Conservation (phyloP, 116 monocot species). For the Papilionanthe hybrid region DNA sequence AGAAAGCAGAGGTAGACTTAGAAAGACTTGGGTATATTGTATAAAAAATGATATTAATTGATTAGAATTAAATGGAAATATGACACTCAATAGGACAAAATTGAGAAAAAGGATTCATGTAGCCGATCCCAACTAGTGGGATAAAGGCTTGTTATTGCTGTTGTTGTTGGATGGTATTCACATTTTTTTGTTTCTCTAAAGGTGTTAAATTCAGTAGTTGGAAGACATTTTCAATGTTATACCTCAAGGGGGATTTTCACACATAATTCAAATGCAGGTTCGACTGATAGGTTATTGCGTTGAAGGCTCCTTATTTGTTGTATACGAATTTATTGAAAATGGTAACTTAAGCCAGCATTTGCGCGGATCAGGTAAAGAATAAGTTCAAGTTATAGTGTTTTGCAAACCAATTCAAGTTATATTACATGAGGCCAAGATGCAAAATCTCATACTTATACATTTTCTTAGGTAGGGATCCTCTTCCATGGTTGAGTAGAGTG, state of each 20-base stretch:
- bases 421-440: background rate
- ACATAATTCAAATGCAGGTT: constrained; percentile 40
- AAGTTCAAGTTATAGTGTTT: background rate
- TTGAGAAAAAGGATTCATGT: too few relatives aligned
- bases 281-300: constrained; percentile 77
- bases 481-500: constrained; percentile 66
- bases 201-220: background rate
- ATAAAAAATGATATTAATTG: too few relatives aligned
- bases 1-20: too few relatives aligned
- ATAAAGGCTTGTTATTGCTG: too few relatives aligned
- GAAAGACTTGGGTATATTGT: too few relatives aligned
- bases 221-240: background rate
- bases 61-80: too few relatives aligned
- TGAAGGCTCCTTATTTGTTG: constrained; percentile 53
- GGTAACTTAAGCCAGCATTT: constrained; percentile 76
- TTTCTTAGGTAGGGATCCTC: constrained; percentile 46
- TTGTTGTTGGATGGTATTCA: background rate
- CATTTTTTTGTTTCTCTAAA: background rate
- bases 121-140: too few relatives aligned
- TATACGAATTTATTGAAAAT: constrained; percentile 82
- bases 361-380: constrained; percentile 49
- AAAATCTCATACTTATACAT: background rate
- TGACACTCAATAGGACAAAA: too few relatives aligned
- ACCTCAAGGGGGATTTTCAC: too few relatives aligned
- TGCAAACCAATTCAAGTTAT: background rate